Evolutionary conservation across 345 rosid species (phyloP).

Genomic region (Microthlaspi erraticum): DNA sequence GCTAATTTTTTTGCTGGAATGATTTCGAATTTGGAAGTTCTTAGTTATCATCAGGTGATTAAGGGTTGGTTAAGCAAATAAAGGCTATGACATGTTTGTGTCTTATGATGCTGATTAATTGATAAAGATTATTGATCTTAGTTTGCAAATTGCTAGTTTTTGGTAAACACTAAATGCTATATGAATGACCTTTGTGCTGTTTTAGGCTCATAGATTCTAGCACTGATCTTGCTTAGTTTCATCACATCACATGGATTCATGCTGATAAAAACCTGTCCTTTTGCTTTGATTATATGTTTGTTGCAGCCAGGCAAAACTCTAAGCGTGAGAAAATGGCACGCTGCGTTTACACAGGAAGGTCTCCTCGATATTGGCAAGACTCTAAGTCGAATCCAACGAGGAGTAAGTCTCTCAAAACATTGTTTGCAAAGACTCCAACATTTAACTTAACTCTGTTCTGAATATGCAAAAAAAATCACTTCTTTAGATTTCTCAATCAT

Average conservation of each 20-base stretch:
- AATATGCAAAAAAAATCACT: neutral
- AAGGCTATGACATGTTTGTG: neutral
- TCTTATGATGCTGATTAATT: neutral
- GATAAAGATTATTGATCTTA: neutral
- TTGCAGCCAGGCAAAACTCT: constrained; percentile 97
- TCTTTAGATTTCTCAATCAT: neutral
- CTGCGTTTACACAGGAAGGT: constrained; percentile 83
- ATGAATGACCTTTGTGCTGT: neutral
- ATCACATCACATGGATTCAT: neutral
- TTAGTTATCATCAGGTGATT: too few species aligned
- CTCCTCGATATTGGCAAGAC: constrained; percentile 81
- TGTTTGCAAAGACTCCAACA: constrained; percentile 10
- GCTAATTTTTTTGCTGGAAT: too few species aligned
- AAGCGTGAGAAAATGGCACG: constrained; percentile 96
- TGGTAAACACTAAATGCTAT: neutral
- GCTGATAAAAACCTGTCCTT: constrained; percentile 20
- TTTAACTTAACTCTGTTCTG: neutral
- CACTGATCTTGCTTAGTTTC: neutral
- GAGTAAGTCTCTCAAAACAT: constrained; percentile 53
- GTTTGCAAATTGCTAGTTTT: neutral
- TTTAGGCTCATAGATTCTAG: neutral
- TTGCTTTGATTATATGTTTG: constrained; percentile 17
- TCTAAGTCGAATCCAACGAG: constrained; percentile 77
- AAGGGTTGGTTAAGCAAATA: too few species aligned
- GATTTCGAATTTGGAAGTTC: too few species aligned